Percentiles rank a stretch among this genome's conserved stretches.
Evolutionary conservation across 305 asterid genomes (phyloP).

Genomic region (Fraxinus greggii): DNA sequence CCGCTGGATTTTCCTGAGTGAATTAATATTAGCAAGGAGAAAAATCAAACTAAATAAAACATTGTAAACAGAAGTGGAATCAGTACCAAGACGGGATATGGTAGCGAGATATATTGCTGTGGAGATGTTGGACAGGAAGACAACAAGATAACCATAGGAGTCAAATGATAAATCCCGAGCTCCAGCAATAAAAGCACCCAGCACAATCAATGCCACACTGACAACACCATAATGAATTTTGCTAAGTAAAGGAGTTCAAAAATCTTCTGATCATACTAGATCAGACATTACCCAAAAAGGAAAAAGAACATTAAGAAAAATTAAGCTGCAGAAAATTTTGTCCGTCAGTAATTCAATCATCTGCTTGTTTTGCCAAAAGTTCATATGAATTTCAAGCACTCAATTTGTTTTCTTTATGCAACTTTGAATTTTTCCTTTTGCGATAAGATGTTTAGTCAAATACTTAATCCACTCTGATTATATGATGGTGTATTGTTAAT

Average conservation of each 20-base stretch:
- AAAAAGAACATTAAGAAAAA: neutral
- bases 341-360: neutral
- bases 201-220: slow-evolving; percentile 71
- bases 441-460: neutral
- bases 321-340: neutral
- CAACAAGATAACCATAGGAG: slow-evolving; percentile 62
- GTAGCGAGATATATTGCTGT: slow-evolving; percentile 84
- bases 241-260: slow-evolving; percentile 21
- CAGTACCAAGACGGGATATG: slow-evolving; percentile 76
- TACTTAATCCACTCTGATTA: neutral
- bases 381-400: neutral
- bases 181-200: slow-evolving; percentile 88
- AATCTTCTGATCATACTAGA: neutral
- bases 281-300: neutral
- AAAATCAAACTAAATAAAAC: slow-evolving; percentile 27
- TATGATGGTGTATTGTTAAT: neutral
- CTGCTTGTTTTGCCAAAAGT: neutral
- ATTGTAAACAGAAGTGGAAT: slow-evolving; percentile 22
- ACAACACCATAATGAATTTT: slow-evolving; percentile 31
- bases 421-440: neutral
- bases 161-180: slow-evolving; percentile 83
- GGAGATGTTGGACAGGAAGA: slow-evolving; percentile 68
- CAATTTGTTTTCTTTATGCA: neutral
- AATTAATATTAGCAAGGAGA: slow-evolving; percentile 28
- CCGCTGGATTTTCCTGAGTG: slow-evolving; percentile 78